A percentile compares a stretch with the other conserved stretches of the same genome.
These are phyloP conservation scores for Coemansia sp. DNA, from an alignment of 192 early-diverging fungal genomes.

Conservation along the genomic window DNA sequence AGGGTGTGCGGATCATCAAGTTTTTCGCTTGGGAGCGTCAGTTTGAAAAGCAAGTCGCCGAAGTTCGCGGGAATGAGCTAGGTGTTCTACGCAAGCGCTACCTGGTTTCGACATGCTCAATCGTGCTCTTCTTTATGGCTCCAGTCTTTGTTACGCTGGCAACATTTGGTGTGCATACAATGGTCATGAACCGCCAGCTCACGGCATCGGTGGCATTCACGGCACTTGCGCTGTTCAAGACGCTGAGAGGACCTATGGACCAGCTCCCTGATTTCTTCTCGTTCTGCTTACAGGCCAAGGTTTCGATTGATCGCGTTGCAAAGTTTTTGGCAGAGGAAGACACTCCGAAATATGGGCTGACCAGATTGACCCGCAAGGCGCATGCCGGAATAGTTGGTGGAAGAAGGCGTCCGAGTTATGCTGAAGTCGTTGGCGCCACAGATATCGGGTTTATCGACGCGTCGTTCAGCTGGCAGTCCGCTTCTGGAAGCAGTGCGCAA, in stretches of 20 bases:
- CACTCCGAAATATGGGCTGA: constrained; percentile 50
- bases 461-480: constrained; percentile 64
- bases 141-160: constrained; percentile 66
- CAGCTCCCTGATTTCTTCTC: constrained; percentile 62
- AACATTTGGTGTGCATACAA: constrained; percentile 67
- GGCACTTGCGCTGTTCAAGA: constrained; percentile 70
- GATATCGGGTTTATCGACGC: constrained; percentile 71
- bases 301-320: constrained; percentile 71
- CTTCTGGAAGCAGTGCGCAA: background rate
- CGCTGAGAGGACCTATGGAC: constrained; percentile 57
- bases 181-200: constrained; percentile 60
- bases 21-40: constrained; percentile 82
- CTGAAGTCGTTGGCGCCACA: constrained; percentile 38
- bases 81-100: constrained; percentile 52
- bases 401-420: constrained; percentile 29
- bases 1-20: constrained; percentile 92
- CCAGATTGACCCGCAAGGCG: constrained; percentile 11
- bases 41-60: constrained; percentile 70
- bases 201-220: constrained; percentile 71
- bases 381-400: constrained; percentile 19
- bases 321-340: constrained; percentile 81
- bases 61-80: constrained; percentile 64
- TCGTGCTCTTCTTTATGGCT: constrained; percentile 60
- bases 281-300: constrained; percentile 62
- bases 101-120: constrained; percentile 42